phyloP scores from a whole-genome alignment of 345 rosid species.

The Reutealis trisperma region DNA sequence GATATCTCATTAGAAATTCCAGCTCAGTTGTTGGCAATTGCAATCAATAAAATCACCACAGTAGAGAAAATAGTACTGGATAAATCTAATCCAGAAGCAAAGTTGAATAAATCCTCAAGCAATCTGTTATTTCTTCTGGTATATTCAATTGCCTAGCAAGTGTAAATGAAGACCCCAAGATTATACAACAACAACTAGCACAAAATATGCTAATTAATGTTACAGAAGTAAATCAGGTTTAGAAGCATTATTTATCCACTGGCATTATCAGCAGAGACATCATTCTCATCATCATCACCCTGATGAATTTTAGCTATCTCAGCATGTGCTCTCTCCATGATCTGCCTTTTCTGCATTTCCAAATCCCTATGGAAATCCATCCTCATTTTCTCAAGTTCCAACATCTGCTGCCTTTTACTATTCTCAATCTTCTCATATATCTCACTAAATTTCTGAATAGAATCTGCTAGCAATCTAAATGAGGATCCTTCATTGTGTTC shows the following conservation, averaged over 20 bases:
- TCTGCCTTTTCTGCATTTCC: conserved; percentile 87
- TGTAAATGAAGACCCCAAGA: conserved; percentile 16
- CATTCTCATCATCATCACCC: conserved; percentile 50
- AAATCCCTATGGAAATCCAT: conserved; percentile 85
- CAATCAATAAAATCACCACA: background rate
- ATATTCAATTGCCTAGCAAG: conserved; percentile 24
- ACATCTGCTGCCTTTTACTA: conserved; percentile 78
- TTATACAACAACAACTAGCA: conserved; percentile 39
- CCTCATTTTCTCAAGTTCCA: conserved; percentile 92
- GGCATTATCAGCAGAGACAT: conserved; percentile 61
- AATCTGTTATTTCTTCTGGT: conserved; percentile 21
- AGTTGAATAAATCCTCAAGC: conserved; percentile 14
- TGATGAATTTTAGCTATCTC: conserved; percentile 77
- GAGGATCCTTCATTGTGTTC: conserved; percentile 58
- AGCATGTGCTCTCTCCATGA: conserved; percentile 74
- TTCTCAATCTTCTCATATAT: conserved; percentile 92
- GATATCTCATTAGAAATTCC: background rate
- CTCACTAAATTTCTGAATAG: conserved; percentile 75
- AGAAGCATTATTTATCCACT: conserved; percentile 48
- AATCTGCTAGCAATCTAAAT: conserved; percentile 73
- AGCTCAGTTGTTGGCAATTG: background rate
- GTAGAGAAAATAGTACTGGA: too few relatives aligned
- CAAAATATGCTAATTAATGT: conserved; percentile 14
- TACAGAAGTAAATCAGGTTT: conserved; percentile 6
- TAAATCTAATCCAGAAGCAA: background rate